Base-by-base conservation (phyloP, 2,329 filamentous ascomycete species). In the Fusarium domesticum region DNA sequence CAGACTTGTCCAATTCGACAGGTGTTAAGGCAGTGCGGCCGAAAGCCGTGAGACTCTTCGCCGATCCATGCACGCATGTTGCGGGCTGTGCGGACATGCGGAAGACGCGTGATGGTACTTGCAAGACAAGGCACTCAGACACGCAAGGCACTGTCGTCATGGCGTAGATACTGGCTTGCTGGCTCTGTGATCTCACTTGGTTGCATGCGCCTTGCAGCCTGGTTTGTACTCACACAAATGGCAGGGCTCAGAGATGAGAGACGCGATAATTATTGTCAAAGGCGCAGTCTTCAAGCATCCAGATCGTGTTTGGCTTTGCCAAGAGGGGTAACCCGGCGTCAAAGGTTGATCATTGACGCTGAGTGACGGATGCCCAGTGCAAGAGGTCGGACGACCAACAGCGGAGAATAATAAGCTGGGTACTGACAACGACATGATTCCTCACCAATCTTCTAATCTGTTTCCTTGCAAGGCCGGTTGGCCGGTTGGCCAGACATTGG, bases 121-220 rank as follows among this genome's bases (percentile, higher is more conserved):
- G 14, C 23, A 8, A 42, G 37, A 36, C 28, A 35, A 34, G 19
- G 25, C 34, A 33, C 32, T 18, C 37, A 52, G 44, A 51, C 36
- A 47, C 38, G 45, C 52, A 38, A 38, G 43, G 51, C 37, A 37
- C 35, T 56, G 52, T 50, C 53, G 54, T 58, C 53, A 55, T 59
- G 31, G 37, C 39, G 37, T 42, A 51, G 47, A 39, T 28, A 28
- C 23, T 32, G 37, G 47, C 52, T 45, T 48, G 37, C 25, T 49
- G 37, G 51, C 31, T 49, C 23, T 49, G 48, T 28, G 14, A 12
- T 28, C 23, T 28, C 14, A 28, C 23, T 11, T 28, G 23, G 34
- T 30, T 35, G 28, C 33, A 37, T 16, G 23, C 30, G 28, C 34
- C 19, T 28, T 28, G 23, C 23, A 28, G 23, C 23, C 14, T 33